phyloP scores from a whole-genome alignment of 352 stramenopile genomes.

The Thalassiosira mediterranea region DNA sequence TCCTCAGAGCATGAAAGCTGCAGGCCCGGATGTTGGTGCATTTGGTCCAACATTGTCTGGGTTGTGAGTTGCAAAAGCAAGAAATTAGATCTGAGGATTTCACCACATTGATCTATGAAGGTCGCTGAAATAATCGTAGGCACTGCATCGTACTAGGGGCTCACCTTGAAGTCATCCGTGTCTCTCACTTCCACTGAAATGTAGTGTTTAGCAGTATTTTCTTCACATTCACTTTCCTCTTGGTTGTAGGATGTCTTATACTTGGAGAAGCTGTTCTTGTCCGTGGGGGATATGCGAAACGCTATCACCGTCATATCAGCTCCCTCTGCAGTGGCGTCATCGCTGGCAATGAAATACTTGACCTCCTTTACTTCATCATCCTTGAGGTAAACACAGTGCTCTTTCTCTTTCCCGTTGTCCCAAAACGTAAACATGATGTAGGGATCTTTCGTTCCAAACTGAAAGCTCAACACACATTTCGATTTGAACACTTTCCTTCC shows the following conservation, averaged over 20 bases:
- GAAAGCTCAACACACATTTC: constrained; percentile 51
- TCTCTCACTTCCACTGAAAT: constrained; percentile 62
- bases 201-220: constrained; percentile 44
- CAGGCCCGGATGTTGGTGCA: constrained; percentile 17
- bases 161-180: constrained; percentile 49
- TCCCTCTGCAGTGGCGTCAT: constrained; percentile 35
- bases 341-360: constrained; percentile 46
- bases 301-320: constrained; percentile 53
- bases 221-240: constrained; percentile 17
- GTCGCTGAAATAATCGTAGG: no score
- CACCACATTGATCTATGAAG: neutral
- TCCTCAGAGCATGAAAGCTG: constrained; percentile 20
- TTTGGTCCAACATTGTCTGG: constrained; percentile 29
- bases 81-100: no score
- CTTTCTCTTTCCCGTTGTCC: constrained; percentile 9
- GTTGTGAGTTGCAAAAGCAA: no score
- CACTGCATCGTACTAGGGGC: no score
- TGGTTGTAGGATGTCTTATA: constrained; percentile 41
- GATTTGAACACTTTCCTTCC: constrained; percentile 55
- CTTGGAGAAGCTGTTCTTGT: constrained; percentile 38
- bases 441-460: constrained; percentile 37
- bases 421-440: constrained; percentile 53
- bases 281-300: constrained; percentile 44
- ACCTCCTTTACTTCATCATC: constrained; percentile 54
- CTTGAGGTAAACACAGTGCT: constrained; percentile 26